These are phyloP conservation scores for Leccinum huronense DNA, from an alignment of 1,284 basidiomycete genomes.

Conservation along the genomic window DNA sequence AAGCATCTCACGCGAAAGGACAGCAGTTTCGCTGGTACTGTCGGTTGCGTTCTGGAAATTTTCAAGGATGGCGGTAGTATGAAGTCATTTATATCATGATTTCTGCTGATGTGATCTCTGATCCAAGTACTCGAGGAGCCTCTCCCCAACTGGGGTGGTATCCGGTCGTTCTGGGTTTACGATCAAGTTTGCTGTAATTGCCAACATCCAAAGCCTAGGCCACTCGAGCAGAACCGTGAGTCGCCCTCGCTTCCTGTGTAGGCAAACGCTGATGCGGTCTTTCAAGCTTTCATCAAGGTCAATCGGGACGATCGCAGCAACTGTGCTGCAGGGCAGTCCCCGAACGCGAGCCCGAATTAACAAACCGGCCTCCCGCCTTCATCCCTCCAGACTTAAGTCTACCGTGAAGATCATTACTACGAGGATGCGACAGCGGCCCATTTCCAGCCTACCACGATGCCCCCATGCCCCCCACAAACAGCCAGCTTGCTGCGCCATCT, in stretches of 20 bases:
- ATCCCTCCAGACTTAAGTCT: slow-evolving; percentile 33
- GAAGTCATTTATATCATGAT: too few species aligned
- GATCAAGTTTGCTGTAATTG: too few species aligned
- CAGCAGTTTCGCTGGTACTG: neutral
- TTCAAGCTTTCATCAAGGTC: slow-evolving; percentile 14
- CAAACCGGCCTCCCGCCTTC: slow-evolving; percentile 18
- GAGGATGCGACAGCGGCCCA: slow-evolving; percentile 61
- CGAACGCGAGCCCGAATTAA: slow-evolving; percentile 15
- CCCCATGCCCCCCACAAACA: slow-evolving; percentile 73
- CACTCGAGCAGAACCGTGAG: slow-evolving; percentile 33
- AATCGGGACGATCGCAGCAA: slow-evolving; percentile 21
- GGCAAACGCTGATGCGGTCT: slow-evolving; percentile 22
- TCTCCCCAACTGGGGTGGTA: too few species aligned
- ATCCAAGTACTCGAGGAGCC: too few species aligned
- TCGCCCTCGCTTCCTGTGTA: slow-evolving; percentile 14
- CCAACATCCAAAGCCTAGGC: slow-evolving; percentile 34
- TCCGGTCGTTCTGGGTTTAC: too few species aligned
- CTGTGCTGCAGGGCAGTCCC: slow-evolving; percentile 19
- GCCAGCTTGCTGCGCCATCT: slow-evolving; percentile 66
- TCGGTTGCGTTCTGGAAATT: neutral
- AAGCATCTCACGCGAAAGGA: neutral
- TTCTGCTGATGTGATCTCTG: too few species aligned
- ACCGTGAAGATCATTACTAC: slow-evolving; percentile 33
- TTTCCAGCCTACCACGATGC: slow-evolving; percentile 62
- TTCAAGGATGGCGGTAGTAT: too few species aligned